Evolutionary conservation across 148 eudicot species (phyloP).

Genomic region (Vaccinium corymbosum): DNA sequence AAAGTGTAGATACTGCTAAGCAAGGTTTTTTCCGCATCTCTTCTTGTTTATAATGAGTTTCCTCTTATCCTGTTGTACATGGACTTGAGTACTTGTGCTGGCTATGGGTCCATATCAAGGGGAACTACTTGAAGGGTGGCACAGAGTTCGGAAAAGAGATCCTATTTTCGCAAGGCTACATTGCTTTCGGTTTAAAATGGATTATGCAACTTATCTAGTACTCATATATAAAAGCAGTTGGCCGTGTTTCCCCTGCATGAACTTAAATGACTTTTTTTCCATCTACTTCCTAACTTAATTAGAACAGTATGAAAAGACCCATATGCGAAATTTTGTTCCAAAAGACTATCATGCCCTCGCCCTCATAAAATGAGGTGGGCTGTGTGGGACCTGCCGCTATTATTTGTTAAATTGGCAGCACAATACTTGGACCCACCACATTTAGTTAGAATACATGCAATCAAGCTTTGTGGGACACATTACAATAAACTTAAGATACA

Average conservation of each 20-base stretch:
- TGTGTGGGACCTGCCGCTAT: not conserved
- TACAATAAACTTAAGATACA: not conserved
- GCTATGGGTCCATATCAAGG: not conserved
- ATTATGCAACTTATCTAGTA: not conserved
- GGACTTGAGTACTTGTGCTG: not conserved
- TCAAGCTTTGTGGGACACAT: not conserved
- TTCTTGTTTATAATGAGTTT: not conserved
- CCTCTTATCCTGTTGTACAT: not conserved
- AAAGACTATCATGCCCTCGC: not conserved
- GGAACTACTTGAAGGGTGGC: not conserved
- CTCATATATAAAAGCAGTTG: not conserved
- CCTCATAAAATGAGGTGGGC: not conserved
- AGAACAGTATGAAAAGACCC: not conserved
- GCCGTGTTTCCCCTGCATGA: not conserved
- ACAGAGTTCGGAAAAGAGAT: not conserved
- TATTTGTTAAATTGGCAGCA: not conserved
- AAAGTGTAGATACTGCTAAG: constrained; percentile 49
- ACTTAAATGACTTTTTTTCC: not conserved
- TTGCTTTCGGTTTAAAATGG: not conserved
- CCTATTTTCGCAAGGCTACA: not conserved
- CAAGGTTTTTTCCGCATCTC: constrained; percentile 42
- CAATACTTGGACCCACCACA: not conserved
- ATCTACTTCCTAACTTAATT: not conserved
- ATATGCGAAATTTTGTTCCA: not conserved
- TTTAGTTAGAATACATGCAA: not conserved